Evolutionary conservation across 441 rosid genomes (phyloP).

Genomic region (Daphne laureola): DNA sequence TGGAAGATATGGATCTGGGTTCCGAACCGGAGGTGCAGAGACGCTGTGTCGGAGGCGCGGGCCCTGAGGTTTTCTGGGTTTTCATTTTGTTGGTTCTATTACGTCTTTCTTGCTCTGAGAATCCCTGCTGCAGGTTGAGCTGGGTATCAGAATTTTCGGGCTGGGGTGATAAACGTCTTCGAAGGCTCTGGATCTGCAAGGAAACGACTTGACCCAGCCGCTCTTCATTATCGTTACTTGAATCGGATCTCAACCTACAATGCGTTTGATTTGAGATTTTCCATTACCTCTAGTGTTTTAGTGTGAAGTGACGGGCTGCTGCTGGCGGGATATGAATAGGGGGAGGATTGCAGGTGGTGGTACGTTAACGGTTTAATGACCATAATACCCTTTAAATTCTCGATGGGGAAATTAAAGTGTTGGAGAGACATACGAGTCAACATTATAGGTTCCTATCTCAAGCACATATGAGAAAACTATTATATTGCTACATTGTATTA

Average conservation of each 20-base stretch:
- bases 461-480: too few species aligned
- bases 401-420: too few species aligned
- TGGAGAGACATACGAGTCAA: too few species aligned
- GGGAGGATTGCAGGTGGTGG: too few species aligned
- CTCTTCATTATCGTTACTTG: slow-evolving; percentile 57
- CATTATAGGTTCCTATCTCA: too few species aligned
- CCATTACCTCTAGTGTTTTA: too few species aligned
- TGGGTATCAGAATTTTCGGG: slow-evolving; percentile 37
- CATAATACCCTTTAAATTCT: too few species aligned
- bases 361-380: too few species aligned
- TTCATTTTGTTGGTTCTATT: slow-evolving; percentile 31
- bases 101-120: slow-evolving; percentile 65
- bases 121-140: slow-evolving; percentile 59
- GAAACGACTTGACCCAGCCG: slow-evolving; percentile 82
- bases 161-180: slow-evolving; percentile 63
- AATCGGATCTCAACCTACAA: slow-evolving; percentile 7
- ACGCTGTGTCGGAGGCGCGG: slow-evolving; percentile 8
- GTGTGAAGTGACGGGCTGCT: too few species aligned
- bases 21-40: slow-evolving; percentile 25
- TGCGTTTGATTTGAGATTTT: too few species aligned
- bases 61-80: slow-evolving; percentile 22
- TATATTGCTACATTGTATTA: too few species aligned
- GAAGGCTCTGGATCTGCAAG: slow-evolving; percentile 79
- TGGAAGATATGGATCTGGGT: slow-evolving; percentile 39
- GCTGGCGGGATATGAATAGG: too few species aligned